Percentiles rank a stretch among this genome's conserved stretches.
These are phyloP conservation scores for Boletus barrowsii DNA, from an alignment of 768 basidiomycete species.

Conservation along the genomic window DNA sequence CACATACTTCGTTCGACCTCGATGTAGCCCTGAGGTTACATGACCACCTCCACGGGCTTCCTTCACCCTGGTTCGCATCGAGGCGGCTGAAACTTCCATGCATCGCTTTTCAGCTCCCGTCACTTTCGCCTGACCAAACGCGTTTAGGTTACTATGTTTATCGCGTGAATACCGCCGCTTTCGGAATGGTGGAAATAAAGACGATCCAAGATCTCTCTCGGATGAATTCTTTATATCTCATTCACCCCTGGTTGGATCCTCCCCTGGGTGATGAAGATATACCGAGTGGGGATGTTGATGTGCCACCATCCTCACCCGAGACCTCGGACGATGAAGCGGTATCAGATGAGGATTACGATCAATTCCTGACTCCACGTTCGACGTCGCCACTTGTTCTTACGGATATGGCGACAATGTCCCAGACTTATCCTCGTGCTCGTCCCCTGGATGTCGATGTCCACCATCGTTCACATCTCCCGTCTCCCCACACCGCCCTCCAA, in stretches of 20 bases:
- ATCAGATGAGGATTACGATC: too few relatives aligned
- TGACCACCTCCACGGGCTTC: not conserved
- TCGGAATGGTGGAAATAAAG: too few relatives aligned
- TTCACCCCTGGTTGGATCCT: too few relatives aligned
- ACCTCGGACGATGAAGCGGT: too few relatives aligned
- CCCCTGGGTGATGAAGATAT: too few relatives aligned
- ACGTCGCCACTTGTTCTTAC: too few relatives aligned
- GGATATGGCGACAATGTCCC: not conserved
- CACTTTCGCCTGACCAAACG: not conserved
- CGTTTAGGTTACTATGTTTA: not conserved
- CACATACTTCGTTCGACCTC: not conserved
- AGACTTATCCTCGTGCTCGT: conserved; percentile 18
- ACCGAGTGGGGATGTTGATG: too few relatives aligned
- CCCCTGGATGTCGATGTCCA: conserved; percentile 26
- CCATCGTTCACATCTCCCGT: conserved; percentile 24
- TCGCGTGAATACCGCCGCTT: not conserved
- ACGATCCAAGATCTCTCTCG: too few relatives aligned
- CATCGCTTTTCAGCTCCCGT: not conserved
- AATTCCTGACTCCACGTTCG: too few relatives aligned
- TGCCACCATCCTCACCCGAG: too few relatives aligned
- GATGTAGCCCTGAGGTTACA: not conserved
- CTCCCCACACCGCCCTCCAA: conserved; percentile 3
- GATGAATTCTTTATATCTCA: too few relatives aligned
- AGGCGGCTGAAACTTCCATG: not conserved
- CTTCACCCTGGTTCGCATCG: not conserved